Evolutionary conservation across 225 moss, liverwort and hornwort genomes (phyloP).

Genomic region (Marchantia paleacea): DNA sequence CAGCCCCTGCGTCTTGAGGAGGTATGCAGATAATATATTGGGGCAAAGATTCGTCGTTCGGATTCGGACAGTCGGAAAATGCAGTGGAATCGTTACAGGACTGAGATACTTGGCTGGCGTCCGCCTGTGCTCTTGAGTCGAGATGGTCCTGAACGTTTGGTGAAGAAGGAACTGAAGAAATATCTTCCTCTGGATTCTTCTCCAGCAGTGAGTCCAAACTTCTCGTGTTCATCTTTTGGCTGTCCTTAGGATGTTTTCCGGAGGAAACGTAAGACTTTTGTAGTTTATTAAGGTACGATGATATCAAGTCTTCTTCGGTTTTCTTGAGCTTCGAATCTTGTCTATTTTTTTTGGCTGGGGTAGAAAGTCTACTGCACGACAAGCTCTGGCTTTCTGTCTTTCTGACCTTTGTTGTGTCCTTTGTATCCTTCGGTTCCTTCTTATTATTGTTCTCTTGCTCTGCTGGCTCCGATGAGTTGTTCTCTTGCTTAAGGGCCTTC

Average conservation of each 20-base stretch:
- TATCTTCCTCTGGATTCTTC: background rate
- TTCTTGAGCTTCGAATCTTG: constrained; percentile 22
- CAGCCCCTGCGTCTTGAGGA: background rate
- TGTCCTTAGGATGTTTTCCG: constrained; percentile 1
- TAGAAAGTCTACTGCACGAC: constrained; percentile 25
- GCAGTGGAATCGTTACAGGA: constrained; percentile 23
- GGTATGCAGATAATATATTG: constrained; percentile 36
- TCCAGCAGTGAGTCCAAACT: constrained; percentile 4
- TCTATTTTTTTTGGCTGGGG: constrained; percentile 26
- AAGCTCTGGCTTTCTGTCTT: background rate
- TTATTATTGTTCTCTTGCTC: background rate
- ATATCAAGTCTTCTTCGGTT: constrained; percentile 39
- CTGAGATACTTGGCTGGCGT: background rate
- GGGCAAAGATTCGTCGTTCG: constrained; percentile 15
- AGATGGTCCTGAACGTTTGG: background rate
- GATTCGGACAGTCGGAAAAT: constrained; percentile 16
- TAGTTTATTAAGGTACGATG: constrained; percentile 35
- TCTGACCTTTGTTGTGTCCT: background rate
- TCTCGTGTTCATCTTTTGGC: background rate
- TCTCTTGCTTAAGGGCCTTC: background rate
- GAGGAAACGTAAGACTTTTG: constrained; percentile 38
- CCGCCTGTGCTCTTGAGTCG: background rate
- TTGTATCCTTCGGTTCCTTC: background rate
- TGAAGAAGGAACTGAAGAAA: background rate
- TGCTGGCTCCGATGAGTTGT: too few species aligned